Evolutionary conservation across 2,329 filamentous ascomycete genomes (phyloP), one percentile per base, ranked within the genome.

Genomic region (Colletotrichum brevisporum): DNA sequence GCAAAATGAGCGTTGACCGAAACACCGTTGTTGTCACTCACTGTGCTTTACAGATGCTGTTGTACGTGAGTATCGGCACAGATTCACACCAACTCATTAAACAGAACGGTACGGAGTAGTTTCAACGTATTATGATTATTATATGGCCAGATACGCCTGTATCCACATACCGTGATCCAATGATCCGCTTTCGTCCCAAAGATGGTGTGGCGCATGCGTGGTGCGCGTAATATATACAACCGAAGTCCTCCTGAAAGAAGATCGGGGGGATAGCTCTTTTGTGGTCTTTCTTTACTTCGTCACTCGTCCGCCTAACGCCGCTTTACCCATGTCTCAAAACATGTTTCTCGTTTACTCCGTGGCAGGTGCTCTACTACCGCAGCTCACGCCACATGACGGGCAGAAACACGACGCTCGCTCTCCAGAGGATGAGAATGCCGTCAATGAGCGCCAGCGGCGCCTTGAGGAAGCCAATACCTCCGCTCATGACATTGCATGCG

Each of bases 401-500:
- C 74, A 96, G 84, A 76, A 97, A 95, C 15, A 97, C 93, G 57
- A 91, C 83, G 74, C 91, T 93, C 0, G 94, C 94, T 73, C 91
- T 96, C 85, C 88, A 94, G 67, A 97, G 89, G 58, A 97, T 90
- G 71, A 90, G 80, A 5, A 93, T 75, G 36, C 89, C 90, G 76
- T 92, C 88, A 55, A 92, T 81, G 4, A 94, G 71, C 10, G 91
- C 86, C 13, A 93, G 69, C 0, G 94, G 92, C 50, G 91, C 81
- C 75, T 88, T 89, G 81, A 84, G 85, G 18, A 89, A 75, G 72
- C 88, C 78, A 54, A 84, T 83, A 1, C 86, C 78, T 72, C 75
- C 74, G 31, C 79, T 78, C 26, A 85, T 69, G 63, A 84, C 76
- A 9, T 80, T 77, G 51, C 81, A 74, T 5, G 76, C 76, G 69